These are phyloP conservation scores for Arxiozyma heterogenica DNA, from an alignment of 1,139 yeast species.

Conservation along the genomic window DNA sequence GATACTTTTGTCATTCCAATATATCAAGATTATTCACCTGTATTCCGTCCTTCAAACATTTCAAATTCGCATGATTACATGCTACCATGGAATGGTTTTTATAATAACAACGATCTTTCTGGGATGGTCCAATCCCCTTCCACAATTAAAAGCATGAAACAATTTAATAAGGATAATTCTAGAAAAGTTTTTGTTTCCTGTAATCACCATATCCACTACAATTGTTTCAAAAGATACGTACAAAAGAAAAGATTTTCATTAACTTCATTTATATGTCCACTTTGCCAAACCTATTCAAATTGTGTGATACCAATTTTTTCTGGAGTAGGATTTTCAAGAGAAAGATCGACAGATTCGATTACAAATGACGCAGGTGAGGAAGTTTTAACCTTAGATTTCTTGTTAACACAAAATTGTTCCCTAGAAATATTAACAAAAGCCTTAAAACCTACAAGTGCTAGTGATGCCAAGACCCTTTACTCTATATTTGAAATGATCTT, in stretches of 20 bases:
- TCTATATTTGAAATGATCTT: constrained; percentile 16
- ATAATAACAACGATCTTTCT: constrained; percentile 18
- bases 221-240: constrained; percentile 40
- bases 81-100: constrained; percentile 23
- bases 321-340: not conserved
- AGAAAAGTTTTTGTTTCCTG: constrained; percentile 47
- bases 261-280: constrained; percentile 45
- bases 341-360: not conserved
- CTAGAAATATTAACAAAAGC: constrained; percentile 11
- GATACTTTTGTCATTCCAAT: constrained; percentile 50
- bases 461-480: constrained; percentile 12
- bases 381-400: constrained; percentile 7
- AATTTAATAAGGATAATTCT: constrained; percentile 25
- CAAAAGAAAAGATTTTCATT: constrained; percentile 27
- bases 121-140: constrained; percentile 14
- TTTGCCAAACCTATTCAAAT: constrained; percentile 51
- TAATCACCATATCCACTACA: constrained; percentile 59
- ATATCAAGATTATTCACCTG: constrained; percentile 34
- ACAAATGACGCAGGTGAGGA: constrained; percentile 6
- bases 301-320: constrained; percentile 24
- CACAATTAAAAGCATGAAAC: constrained; percentile 13
- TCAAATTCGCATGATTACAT: constrained; percentile 25
- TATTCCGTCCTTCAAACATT: constrained; percentile 28
- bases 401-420: constrained; percentile 10
- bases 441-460: constrained; percentile 11